phyloP scores from a whole-genome alignment of 2,329 filamentous ascomycete species.

The Phaeosphaeriaceae sp. region DNA sequence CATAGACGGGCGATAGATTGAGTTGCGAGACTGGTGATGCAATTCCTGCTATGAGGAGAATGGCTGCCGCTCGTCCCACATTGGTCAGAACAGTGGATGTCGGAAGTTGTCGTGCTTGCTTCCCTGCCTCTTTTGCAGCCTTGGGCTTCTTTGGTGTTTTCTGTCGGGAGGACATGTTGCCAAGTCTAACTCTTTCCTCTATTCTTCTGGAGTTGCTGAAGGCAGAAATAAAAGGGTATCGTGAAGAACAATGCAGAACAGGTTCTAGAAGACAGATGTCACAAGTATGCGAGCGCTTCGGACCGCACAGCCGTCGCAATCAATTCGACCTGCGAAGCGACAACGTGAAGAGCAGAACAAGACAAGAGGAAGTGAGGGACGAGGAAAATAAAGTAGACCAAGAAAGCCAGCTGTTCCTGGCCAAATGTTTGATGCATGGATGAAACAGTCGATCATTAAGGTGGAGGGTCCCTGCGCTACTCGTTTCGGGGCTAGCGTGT shows the following conservation, averaged over 20 bases:
- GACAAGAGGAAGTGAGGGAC: slow-evolving; percentile 9
- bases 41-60: slow-evolving; percentile 66
- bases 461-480: slow-evolving; percentile 23
- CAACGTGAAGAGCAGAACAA: slow-evolving; percentile 9
- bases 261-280: slow-evolving; percentile 10
- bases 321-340: slow-evolving; percentile 29
- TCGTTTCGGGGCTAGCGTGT: slow-evolving; percentile 30
- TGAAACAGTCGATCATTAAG: slow-evolving; percentile 43
- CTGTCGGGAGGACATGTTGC: slow-evolving; percentile 40
- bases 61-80: slow-evolving; percentile 41
- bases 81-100: slow-evolving; percentile 36
- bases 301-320: slow-evolving; percentile 29
- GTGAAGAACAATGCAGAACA: not conserved
- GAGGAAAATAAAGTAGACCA: slow-evolving; percentile 20
- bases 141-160: slow-evolving; percentile 46
- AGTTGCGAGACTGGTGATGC: slow-evolving; percentile 76
- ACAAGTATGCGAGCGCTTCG: slow-evolving; percentile 16
- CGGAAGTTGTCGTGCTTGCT: slow-evolving; percentile 29
- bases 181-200: slow-evolving; percentile 12
- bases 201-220: not conserved
- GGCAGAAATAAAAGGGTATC: not conserved
- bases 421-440: slow-evolving; percentile 34
- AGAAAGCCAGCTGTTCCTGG: slow-evolving; percentile 43
- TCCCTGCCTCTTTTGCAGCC: slow-evolving; percentile 34
- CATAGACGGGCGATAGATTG: slow-evolving; percentile 85